A percentile compares a stretch with the other conserved stretches of the same genome.
These are phyloP conservation scores for Centrapalus pauciflorus DNA, from an alignment of 129 eudicot genomes.

Conservation along the genomic window DNA sequence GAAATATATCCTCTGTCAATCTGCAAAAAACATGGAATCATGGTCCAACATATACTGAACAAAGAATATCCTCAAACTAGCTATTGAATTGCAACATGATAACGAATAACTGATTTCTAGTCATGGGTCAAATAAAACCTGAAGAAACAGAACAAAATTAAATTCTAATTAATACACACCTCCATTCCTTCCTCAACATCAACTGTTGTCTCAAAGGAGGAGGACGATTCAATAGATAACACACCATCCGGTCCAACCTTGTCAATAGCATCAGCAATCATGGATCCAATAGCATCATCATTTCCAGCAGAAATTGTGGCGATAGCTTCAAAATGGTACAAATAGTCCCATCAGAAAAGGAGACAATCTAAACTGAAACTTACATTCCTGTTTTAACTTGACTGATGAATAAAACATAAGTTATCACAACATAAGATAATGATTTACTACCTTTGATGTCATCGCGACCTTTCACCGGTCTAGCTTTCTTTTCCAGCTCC, in stretches of 20 bases:
- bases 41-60: not conserved
- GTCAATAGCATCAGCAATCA: constrained; percentile 96
- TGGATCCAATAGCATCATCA: constrained; percentile 71
- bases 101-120: not conserved
- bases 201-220: constrained; percentile 90
- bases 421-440: not conserved
- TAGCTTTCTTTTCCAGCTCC: constrained; percentile 73
- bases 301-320: constrained; percentile 94
- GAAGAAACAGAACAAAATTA: not conserved
- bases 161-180: constrained; percentile 38
- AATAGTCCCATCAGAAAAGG: not conserved
- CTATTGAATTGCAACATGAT: not conserved
- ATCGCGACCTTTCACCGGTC: constrained; percentile 88
- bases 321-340: constrained; percentile 48
- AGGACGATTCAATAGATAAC: constrained; percentile 80
- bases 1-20: constrained; percentile 95
- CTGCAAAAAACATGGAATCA: constrained; percentile 27
- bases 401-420: not conserved
- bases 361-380: not conserved
- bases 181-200: constrained; percentile 98
- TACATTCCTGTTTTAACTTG: not conserved
- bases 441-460: constrained; percentile 71
- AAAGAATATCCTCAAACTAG: not conserved
- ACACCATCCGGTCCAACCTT: constrained; percentile 96
- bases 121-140: not conserved